Conservation (phyloP, 352 stramenopile genomes). For the Aphanomyces euteiches region DNA sequence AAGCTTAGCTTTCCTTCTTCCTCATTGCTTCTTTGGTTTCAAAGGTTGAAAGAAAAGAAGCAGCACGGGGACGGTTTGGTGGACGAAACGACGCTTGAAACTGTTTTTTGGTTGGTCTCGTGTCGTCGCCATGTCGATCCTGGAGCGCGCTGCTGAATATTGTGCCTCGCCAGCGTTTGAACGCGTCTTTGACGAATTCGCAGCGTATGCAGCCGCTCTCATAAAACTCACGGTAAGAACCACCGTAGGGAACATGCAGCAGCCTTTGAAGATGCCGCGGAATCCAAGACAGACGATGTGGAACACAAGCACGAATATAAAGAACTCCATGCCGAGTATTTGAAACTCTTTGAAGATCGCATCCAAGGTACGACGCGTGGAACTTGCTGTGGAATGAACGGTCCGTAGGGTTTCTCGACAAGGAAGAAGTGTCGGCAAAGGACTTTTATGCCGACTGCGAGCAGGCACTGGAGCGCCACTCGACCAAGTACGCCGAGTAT, state of each 20-base stretch:
- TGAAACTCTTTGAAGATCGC: slow-evolving; percentile 67
- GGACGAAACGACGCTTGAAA: not conserved
- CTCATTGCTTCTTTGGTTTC: too few species aligned
- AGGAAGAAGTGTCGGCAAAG: slow-evolving; percentile 55
- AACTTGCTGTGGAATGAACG: not conserved
- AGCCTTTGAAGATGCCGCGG: slow-evolving; percentile 56
- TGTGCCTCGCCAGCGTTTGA: slow-evolving; percentile 73
- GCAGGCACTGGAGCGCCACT: slow-evolving; percentile 56
- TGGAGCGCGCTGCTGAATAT: slow-evolving; percentile 62
- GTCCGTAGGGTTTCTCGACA: slow-evolving; percentile 61
- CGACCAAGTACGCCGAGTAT: slow-evolving; percentile 61
- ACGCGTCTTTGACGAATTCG: slow-evolving; percentile 71
- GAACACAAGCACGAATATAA: slow-evolving; percentile 85
- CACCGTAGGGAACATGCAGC: slow-evolving; percentile 51
- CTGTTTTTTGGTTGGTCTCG: not conserved
- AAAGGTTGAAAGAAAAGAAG: too few species aligned
- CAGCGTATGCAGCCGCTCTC: slow-evolving; percentile 39
- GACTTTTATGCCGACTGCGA: slow-evolving; percentile 69
- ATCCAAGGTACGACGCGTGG: slow-evolving; percentile 31
- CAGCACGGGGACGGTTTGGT: too few species aligned
- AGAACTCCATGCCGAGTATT: slow-evolving; percentile 66
- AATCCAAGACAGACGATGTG: slow-evolving; percentile 57
- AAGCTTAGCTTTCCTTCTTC: too few species aligned
- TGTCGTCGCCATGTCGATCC: slow-evolving; percentile 32
- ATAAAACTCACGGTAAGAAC: not conserved